Evolutionary conservation across 345 rosid genomes (phyloP), one percentile per base, ranked within the genome.

Genomic region (Euphorbia lathyris): DNA sequence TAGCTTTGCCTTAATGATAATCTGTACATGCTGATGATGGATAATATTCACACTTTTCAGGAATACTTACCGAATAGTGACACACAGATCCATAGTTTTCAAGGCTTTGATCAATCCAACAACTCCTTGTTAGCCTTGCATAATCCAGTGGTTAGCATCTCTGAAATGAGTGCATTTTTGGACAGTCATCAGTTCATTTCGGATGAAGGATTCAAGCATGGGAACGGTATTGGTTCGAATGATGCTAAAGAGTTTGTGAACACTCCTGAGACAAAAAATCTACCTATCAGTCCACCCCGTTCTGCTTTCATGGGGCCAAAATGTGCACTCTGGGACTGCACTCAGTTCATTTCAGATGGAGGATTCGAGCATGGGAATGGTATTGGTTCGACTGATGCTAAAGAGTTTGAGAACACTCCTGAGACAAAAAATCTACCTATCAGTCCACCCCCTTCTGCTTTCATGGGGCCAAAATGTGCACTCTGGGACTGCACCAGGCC

Each of bases 401-500:
- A 78, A 62, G 80, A 77, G 40, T 65, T 71, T 68, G 74, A 50
- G n/a, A 74, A 63, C 9, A 77, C 76, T 69, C 61, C 77, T 58
- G 81, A 69, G 43, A 73, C 76, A 63, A 65, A 63, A 65, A 57
- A 78, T 66, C 83, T 83, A 55, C 81, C 83, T 52, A 69, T 83
- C 72, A 73, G 79, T 56, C 91, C 86, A 57, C 85, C 89, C 47
- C 90, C 97, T 19, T 83, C 90, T 77, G 92, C 98, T 11, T 89
- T 91, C 77, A 29, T 93, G 86, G 91, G 96, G 22, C 96, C 92
- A 36, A 89, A 84, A 74, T 93, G 98, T 83, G 90, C 97, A 10
- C 86, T 93, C 4, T 93, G 96, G 97, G 98, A 90, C 72, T 93
- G 98, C 75, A 75, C 90, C 51, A 85, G 97, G 76, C 98, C 98